These are phyloP conservation scores for Colletotrichum brevisporum DNA, from an alignment of 2,329 filamentous ascomycete species.

Conservation along the genomic window DNA sequence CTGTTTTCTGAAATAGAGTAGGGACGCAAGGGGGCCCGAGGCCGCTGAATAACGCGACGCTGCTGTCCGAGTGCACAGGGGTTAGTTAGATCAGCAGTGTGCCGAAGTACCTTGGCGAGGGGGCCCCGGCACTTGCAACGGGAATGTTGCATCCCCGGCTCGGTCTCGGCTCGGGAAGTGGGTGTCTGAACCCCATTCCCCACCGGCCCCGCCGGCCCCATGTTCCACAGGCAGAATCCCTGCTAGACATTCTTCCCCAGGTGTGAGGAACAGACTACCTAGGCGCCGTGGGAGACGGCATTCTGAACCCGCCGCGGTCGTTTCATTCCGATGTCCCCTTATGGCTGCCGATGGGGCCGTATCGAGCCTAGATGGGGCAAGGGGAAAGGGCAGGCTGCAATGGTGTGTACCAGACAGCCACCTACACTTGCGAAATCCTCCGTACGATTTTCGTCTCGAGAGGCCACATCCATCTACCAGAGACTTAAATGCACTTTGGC, in stretches of 20 bases:
- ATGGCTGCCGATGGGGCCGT: conserved; percentile 31
- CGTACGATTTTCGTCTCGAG: no score
- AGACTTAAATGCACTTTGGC: no score
- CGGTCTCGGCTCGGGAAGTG: conserved; percentile 35
- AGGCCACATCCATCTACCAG: no score
- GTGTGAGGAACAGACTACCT: not conserved
- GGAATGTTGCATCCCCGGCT: conserved; percentile 5
- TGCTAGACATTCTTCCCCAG: not conserved
- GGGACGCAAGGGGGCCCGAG: no score
- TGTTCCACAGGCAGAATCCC: conserved; percentile 1
- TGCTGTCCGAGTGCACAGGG: no score
- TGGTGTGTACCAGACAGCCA: not conserved
- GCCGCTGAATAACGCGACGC: no score
- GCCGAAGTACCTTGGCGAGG: no score
- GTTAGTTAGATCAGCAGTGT: no score
- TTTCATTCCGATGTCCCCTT: not conserved
- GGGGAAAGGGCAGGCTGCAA: not conserved
- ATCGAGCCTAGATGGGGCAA: not conserved
- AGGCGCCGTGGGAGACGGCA: not conserved
- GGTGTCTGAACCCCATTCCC: not conserved
- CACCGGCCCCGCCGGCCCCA: conserved; percentile 34
- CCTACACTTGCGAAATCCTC: no score
- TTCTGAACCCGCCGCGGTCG: not conserved
- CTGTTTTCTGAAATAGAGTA: no score
- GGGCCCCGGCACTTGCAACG: not conserved